Evolutionary conservation across 441 rosid species (phyloP).

Genomic region (Breynia disticha): DNA sequence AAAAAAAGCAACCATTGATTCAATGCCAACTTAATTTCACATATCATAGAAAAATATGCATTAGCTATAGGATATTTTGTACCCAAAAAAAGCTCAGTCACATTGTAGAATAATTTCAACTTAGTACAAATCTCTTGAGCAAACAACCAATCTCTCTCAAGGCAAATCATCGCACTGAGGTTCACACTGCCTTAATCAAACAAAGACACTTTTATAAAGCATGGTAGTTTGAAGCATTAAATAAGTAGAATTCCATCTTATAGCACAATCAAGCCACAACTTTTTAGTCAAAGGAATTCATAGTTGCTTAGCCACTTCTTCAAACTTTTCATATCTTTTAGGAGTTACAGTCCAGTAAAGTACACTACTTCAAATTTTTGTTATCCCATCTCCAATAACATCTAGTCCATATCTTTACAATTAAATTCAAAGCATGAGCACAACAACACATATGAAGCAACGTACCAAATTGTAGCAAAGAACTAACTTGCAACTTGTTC

Average conservation of each 20-base stretch:
- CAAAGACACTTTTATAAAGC: not conserved
- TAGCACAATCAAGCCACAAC: constrained; percentile 5
- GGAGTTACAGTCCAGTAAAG: not conserved
- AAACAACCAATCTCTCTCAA: too few relatives aligned
- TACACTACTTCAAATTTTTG: too few relatives aligned
- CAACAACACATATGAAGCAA: constrained; percentile 6
- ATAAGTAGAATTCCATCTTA: constrained; percentile 2
- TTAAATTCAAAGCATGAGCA: too few relatives aligned
- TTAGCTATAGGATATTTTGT: constrained; percentile 10
- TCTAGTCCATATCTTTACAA: too few relatives aligned
- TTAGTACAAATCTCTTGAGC: too few relatives aligned
- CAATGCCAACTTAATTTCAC: constrained; percentile 9
- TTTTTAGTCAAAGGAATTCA: not conserved
- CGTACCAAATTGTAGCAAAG: not conserved
- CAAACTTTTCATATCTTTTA: constrained; percentile 3
- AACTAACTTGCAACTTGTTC: not conserved
- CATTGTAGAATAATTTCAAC: too few relatives aligned
- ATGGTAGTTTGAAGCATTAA: constrained; percentile 1
- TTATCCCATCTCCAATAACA: too few relatives aligned
- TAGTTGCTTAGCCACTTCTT: not conserved
- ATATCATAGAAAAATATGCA: constrained; percentile 7
- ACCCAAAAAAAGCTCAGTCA: constrained; percentile 10
- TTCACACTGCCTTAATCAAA: not conserved
- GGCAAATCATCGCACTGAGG: not conserved
- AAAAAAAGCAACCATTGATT: not conserved